These are phyloP conservation scores for Exophiala viscosa DNA, from an alignment of 2,329 filamentous ascomycete species.

Conservation along the genomic window DNA sequence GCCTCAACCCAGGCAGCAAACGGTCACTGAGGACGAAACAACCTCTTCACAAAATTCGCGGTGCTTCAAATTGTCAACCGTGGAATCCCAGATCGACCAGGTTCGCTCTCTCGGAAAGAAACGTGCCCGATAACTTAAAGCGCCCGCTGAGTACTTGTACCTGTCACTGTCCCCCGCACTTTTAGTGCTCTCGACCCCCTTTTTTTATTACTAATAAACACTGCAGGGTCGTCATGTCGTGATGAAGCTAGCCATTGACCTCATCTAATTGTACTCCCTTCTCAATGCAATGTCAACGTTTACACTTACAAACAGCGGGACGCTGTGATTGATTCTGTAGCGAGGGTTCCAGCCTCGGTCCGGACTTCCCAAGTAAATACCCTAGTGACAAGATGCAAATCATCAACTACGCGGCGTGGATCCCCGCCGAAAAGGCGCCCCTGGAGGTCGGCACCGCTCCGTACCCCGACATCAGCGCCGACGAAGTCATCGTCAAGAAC, in stretches of 20 bases:
- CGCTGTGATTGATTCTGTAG: background rate
- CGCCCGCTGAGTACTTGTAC: no score
- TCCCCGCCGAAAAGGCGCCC: slow-evolving; percentile 13
- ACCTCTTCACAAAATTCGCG: no score
- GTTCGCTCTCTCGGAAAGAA: no score
- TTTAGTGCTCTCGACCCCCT: no score
- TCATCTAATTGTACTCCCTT: background rate
- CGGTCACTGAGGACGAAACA: no score
- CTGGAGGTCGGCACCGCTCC: slow-evolving; percentile 20
- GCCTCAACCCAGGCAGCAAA: no score
- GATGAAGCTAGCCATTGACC: background rate
- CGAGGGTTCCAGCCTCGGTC: background rate
- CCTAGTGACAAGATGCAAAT: background rate
- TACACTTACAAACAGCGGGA: no score
- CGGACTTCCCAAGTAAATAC: background rate
- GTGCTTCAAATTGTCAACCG: no score
- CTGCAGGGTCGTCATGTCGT: background rate
- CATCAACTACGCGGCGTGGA: slow-evolving; percentile 23
- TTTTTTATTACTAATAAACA: no score
- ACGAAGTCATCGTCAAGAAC: slow-evolving; percentile 26
- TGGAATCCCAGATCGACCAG: no score
- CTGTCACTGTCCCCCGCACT: no score
- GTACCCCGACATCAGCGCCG: slow-evolving; percentile 1
- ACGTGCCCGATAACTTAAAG: no score
- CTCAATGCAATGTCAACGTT: background rate